phyloP scores from a whole-genome alignment of 2,329 filamentous ascomycete genomes.

The Colletotrichum eremochloae region DNA sequence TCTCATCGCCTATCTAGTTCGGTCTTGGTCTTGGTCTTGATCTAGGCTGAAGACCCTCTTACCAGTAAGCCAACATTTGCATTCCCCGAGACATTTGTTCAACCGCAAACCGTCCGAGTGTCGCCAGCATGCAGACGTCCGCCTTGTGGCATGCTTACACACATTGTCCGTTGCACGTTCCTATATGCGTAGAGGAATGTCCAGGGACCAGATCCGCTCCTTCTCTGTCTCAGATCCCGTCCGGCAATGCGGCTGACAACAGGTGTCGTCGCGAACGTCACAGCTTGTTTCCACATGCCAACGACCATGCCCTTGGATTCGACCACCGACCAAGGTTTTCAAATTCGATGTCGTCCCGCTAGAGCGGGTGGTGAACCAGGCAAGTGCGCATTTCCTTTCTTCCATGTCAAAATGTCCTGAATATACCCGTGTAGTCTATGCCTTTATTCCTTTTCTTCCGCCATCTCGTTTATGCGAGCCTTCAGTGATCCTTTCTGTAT shows the following conservation, averaged over 20 bases:
- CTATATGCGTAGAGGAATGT: background rate
- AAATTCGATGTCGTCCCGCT: too few species aligned
- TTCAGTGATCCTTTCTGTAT: constrained; percentile 23
- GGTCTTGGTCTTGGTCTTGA: constrained; percentile 17
- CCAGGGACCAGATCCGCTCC: background rate
- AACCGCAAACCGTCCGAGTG: too few species aligned
- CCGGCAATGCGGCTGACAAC: constrained; percentile 7
- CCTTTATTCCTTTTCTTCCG: constrained; percentile 29
- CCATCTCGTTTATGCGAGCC: constrained; percentile 17
- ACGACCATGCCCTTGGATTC: constrained; percentile 3
- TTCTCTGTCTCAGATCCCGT: background rate
- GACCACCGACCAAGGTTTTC: background rate
- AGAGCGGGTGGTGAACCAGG: background rate
- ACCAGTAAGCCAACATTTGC: background rate
- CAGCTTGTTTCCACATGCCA: background rate
- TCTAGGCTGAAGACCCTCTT: constrained; percentile 7
- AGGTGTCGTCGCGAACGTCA: constrained; percentile 9
- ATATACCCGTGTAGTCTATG: constrained; percentile 33
- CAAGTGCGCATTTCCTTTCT: constrained; percentile 12
- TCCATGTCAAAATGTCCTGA: constrained; percentile 28
- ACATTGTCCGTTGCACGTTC: background rate
- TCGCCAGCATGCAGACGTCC: background rate
- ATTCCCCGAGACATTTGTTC: background rate
- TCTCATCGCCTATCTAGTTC: constrained; percentile 30
- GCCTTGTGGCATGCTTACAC: background rate